Base-by-base conservation (phyloP, 345 rosid genomes). In the Ailanthus altissimus region DNA sequence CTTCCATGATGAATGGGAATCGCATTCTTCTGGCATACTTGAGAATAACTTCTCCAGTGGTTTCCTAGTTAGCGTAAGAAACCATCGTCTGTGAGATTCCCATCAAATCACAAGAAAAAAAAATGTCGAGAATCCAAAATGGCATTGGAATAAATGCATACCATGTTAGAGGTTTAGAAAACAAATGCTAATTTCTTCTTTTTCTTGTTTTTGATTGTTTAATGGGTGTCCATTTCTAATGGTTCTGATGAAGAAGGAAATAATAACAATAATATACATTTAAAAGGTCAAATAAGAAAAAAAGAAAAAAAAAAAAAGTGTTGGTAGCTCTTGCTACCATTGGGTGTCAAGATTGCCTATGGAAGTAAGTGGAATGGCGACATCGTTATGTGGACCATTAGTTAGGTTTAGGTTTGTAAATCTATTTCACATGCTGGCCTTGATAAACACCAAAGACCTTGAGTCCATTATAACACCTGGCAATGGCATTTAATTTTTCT, bases 31-130 rank as follows among this genome's bases (percentile, higher is more conserved):
- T 26, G 6, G 16, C 43, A 36, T 23, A 38, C 40, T 10, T 15
- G 13, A 42, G 67, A 50, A 73, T 77, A 58, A 67, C 75, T 61
- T 77, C 28, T 73, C 43, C 62, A 21, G 16, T 57, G 70, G 80
- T 75, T 75, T 62, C 15, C 62, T 23, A 61, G 60, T 60, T 11
- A 13, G 38, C 4, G 51, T 47, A 28, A 3, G 8, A 49, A 69
- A n/a, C 59, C 43, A 15, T 46, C 28, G 10, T 8, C 13, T 56
- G 62, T 54, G 0, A 61, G 40, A 72, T 56, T 72, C 75, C 56
- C 51, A 40, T 70, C 49, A 47, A 25, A 32, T 32, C 38, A 32
- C 38, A 32, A 32, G 38, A 32, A 32, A 32, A 32, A 32, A 1
- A 32, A 1, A 3, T 32, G n/a, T 5, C 0, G 21, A 53, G 21